phyloP scores from a whole-genome alignment of 768 basidiomycete genomes.

The Podaxis sp. region DNA sequence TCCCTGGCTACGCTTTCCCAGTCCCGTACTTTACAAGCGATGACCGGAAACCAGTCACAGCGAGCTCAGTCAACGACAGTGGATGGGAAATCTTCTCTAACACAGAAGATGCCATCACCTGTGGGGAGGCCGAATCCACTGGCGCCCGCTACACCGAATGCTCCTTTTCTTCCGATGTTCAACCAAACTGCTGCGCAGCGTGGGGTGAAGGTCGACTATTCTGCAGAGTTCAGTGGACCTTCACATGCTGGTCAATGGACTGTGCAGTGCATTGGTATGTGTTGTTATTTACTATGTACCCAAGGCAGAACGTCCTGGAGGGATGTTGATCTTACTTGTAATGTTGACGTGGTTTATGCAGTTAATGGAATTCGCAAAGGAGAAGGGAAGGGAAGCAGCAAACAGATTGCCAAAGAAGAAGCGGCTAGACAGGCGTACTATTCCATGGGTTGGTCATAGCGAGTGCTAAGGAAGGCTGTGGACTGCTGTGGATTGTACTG shows the following conservation, averaged over 20 bases:
- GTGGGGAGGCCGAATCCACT: constrained; percentile 43
- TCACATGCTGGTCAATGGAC: constrained; percentile 66
- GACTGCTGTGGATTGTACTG: neutral
- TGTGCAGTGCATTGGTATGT: constrained; percentile 65
- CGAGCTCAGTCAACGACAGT: neutral
- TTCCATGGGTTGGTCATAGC: constrained; percentile 68
- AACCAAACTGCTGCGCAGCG: constrained; percentile 71
- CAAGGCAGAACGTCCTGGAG: constrained; percentile 4
- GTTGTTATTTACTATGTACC: constrained; percentile 4
- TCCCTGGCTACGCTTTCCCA: constrained; percentile 9
- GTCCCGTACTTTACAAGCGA: neutral
- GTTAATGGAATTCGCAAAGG: constrained; percentile 72
- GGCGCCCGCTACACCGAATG: constrained; percentile 56
- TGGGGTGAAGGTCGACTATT: constrained; percentile 56
- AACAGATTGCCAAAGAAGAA: constrained; percentile 76
- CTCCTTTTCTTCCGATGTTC: constrained; percentile 68
- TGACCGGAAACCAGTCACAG: constrained; percentile 4
- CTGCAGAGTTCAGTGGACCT: constrained; percentile 56
- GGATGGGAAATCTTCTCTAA: constrained; percentile 5
- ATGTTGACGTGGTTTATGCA: constrained; percentile 21
- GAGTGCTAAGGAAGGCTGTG: neutral
- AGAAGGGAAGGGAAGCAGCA: constrained; percentile 57
- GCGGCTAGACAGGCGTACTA: constrained; percentile 70
- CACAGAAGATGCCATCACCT: constrained; percentile 12
- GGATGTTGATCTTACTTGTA: neutral